A percentile compares a stretch with the other conserved stretches of the same genome.
Evolutionary conservation across 2,329 filamentous ascomycete genomes (phyloP).

Genomic region (Sclerotinia nivalis): DNA sequence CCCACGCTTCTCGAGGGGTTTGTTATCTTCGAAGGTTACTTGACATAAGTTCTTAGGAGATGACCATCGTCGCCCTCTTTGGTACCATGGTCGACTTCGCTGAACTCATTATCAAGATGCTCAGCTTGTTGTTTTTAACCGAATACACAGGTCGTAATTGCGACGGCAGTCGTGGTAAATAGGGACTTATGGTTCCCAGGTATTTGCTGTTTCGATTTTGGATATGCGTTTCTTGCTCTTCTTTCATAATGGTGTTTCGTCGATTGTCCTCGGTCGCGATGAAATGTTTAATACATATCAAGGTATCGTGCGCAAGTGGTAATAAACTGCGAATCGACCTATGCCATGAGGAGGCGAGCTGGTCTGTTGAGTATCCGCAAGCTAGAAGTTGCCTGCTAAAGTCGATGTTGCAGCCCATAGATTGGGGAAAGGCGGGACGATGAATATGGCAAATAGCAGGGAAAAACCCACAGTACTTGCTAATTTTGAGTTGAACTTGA

Average conservation of each 20-base stretch:
- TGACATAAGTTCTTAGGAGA: neutral
- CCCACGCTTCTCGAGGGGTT: too few species aligned
- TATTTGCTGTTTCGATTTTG: neutral
- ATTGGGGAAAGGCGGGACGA: neutral
- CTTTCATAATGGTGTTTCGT: neutral
- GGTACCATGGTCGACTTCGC: neutral
- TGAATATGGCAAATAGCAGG: neutral
- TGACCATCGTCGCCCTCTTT: neutral
- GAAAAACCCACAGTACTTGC: too few species aligned
- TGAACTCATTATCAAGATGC: neutral
- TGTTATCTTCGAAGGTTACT: neutral
- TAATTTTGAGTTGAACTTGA: too few species aligned
- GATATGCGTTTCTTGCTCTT: neutral
- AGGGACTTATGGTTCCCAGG: neutral
- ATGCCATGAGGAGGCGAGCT: neutral
- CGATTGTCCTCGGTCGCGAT: neutral
- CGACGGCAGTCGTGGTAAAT: neutral
- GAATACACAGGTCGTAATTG: neutral
- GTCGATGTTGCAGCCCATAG: neutral
- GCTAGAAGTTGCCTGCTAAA: too few species aligned
- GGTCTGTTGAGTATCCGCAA: neutral
- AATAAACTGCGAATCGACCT: neutral
- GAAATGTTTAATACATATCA: neutral
- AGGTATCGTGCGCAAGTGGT: neutral
- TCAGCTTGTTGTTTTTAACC: neutral